phyloP scores from a whole-genome alignment of 2,329 filamentous ascomycete species.

The Colletotrichum acutatum region DNA sequence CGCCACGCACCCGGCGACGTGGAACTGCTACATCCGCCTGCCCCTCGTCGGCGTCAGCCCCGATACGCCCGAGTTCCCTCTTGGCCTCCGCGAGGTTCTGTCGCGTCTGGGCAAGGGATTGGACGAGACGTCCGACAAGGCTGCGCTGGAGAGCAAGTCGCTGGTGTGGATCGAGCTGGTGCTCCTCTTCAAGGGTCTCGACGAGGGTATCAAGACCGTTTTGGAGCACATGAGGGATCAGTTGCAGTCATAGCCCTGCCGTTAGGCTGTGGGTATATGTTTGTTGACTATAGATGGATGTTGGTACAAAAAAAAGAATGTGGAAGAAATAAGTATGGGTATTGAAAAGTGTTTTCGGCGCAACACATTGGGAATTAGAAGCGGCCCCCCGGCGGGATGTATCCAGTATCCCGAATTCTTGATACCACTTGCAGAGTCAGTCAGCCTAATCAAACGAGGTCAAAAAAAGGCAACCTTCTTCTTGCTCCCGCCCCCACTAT shows the following conservation, averaged over 20 bases:
- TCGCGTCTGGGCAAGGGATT: constrained; percentile 66
- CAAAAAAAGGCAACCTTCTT: neutral
- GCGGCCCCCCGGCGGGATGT: constrained; percentile 15
- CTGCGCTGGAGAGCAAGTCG: constrained; percentile 59
- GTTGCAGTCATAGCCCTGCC: constrained; percentile 37
- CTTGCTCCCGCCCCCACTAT: neutral
- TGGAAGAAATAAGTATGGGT: neutral
- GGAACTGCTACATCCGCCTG: constrained; percentile 77
- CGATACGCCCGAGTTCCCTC: constrained; percentile 77
- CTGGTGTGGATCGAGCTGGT: constrained; percentile 65
- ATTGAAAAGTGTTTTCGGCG: constrained; percentile 10
- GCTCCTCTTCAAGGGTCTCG: constrained; percentile 60
- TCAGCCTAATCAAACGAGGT: constrained; percentile 22
- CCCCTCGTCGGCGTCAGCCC: constrained; percentile 74
- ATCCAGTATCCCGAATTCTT: constrained; percentile 18
- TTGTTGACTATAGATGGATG: constrained; percentile 1
- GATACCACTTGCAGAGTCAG: constrained; percentile 34
- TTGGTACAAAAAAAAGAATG: neutral
- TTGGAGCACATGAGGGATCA: constrained; percentile 61
- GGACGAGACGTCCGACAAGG: constrained; percentile 57
- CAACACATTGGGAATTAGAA: constrained; percentile 23
- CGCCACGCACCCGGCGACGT: constrained; percentile 70
- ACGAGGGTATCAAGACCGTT: constrained; percentile 66
- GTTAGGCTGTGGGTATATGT: neutral
- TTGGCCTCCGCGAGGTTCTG: constrained; percentile 74